Evolutionary conservation across 345 rosid genomes (phyloP), one percentile per base, ranked within the genome.

Genomic region (Linum tenue): DNA sequence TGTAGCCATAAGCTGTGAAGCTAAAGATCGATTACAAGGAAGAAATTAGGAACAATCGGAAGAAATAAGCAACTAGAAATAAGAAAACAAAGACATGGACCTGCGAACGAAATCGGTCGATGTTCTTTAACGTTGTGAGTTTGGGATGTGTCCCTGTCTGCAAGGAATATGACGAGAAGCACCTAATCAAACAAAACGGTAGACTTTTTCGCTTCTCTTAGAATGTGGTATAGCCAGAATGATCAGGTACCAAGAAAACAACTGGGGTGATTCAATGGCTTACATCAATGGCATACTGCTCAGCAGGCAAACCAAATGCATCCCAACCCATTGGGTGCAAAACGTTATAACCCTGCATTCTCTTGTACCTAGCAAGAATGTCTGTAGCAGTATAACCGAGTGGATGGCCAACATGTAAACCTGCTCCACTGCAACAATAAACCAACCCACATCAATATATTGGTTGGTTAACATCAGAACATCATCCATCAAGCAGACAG

Each of bases 301-400:
- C 97, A 2, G 98, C 97, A 50, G 98, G 98, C 80, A 92, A 81
- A 60, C 98, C 98, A 64, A 92, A 92, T 37, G 98, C 97, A 87
- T 92, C 98, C 96, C 97, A 92, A 56, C 96, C 98, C 96, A 87
- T 89, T 1, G 96, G 98, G 65, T 90, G 98, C 80, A 92, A 72
- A 64, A 92, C 97, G 79, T 89, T 92, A 83, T 78, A 87, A 63
- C 96, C 96, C 72, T 92, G 95, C 98, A 92, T 92, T 0, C 97
- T 84, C 70, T 78, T 89, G 62, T 86, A 73, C 82, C 96, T 84
- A 1, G 97, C 96, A 31, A 92, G 76, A 65, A 92, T 86, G 62
- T 92, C 98, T 11, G 97, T 92, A 57, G 98, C 97, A 40, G 98
- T 92, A 37, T 92, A 90, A 42, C 97, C 98, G 72, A 92, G 56